phyloP scores from a whole-genome alignment of 2,329 filamentous ascomycete genomes.

The Neonectria coccinea region DNA sequence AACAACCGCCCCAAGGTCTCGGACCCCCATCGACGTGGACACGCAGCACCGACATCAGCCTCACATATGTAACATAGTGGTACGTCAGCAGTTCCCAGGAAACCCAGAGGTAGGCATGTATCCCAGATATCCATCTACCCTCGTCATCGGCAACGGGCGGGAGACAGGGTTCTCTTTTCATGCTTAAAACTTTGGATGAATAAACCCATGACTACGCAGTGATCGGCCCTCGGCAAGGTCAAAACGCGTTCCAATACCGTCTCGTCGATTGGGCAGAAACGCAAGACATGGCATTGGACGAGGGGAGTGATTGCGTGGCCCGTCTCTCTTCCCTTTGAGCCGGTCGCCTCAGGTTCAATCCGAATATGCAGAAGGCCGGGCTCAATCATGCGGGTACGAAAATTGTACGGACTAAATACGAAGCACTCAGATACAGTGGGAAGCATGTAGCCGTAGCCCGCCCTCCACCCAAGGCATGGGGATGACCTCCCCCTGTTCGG shows the following conservation, averaged over 20 bases:
- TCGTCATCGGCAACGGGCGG: conserved; percentile 1
- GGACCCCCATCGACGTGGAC: too few relatives aligned
- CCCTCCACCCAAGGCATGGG: not conserved
- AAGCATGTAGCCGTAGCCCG: too few relatives aligned
- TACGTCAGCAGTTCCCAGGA: conserved; percentile 16
- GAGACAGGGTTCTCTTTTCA: conserved; percentile 14
- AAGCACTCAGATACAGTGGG: not conserved
- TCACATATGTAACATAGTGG: not conserved
- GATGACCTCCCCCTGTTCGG: not conserved
- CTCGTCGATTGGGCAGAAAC: not conserved
- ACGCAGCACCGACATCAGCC: too few relatives aligned
- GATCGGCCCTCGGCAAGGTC: conserved; percentile 9
- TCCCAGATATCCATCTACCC: too few relatives aligned
- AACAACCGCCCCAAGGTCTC: not conserved
- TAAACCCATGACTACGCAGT: conserved; percentile 9
- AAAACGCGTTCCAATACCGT: not conserved
- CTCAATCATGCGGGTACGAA: not conserved
- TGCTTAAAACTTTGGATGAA: conserved; percentile 18
- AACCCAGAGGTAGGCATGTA: not conserved
- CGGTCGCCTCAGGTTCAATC: not conserved
- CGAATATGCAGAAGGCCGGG: not conserved
- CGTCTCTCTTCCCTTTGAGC: not conserved
- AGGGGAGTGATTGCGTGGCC: conserved; percentile 22
- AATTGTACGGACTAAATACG: too few relatives aligned
- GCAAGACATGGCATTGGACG: conserved; percentile 2